Evolutionary conservation across 352 stramenopile genomes (phyloP), one percentile per base, ranked within the genome.

Genomic region (Phytophthora citricola): DNA sequence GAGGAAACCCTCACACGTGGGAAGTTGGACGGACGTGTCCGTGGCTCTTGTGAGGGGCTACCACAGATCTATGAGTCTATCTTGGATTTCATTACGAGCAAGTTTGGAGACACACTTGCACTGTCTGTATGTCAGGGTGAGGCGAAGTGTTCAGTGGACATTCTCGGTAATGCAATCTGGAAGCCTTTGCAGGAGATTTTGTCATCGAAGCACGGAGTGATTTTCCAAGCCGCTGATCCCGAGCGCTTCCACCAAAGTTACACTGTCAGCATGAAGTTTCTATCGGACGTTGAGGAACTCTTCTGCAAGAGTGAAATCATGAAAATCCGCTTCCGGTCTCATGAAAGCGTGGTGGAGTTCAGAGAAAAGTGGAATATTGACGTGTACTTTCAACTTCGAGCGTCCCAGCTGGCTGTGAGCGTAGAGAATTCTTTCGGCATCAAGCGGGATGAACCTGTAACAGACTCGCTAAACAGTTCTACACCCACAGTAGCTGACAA

Each of bases 351-450:
- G 11, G 57, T 90, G 4, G 76, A 90, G 34, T 96, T 96, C 66
- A 91, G 89, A 56, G 86, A 94, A 45, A 92, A 90, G 66, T 96
- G 89, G 89, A 94, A 96, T 54, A 78, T 94, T 57, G 87, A 93
- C 40, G 83, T 95, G 17, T 96, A 96, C 73, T 95, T 94, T 51
- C 85, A 96, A 58, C 67, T 94, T 50, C 83, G 84, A 38, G 79
- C 74, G 32, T 79, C 76, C 7, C 69, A 93, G 63, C 50, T 95
- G 4, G 68, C 82, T 31, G 58, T 75, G 4, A 67, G 57, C 6
- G 47, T 95, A 8, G 78, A 91, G 38, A 71, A 76, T 12, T 76
- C 82, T 7, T 90, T 92, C 44, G 72, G 66, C 0, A 47, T 69
- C 6, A 71, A 78, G 44, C 61, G 70, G 17, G 65, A 77, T 17